Base-by-base conservation (phyloP, 257 asterid species). In the Scutellaria galericulata region DNA sequence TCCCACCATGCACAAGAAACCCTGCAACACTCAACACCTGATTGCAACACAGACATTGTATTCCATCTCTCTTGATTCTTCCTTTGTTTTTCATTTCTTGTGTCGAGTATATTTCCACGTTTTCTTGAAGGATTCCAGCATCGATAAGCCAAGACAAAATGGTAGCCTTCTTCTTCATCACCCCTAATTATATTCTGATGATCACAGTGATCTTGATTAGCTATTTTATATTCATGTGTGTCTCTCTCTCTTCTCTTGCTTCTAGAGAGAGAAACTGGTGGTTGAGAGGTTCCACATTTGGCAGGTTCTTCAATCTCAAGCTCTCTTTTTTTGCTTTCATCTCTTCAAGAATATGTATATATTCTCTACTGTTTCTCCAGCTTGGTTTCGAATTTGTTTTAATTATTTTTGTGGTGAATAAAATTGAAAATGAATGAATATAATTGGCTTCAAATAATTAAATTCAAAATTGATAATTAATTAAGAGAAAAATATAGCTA, bases 91-190 rank as follows among this genome's bases (percentile, higher is more conserved):
- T 64, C 27, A 18, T 27, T 48, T 8, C 64, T 27, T 76, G 74
- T 12, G 10, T 44, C 20, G 15, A 62, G 35, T 70, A 66, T 22
- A 82, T 78, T 22, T 64, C 20, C 40, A 54, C 75, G 47, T 77
- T 59, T 78, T 85, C 85, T 78, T 78, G 48, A 65, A 83, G 3
- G 22, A 62, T 50, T 10, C 71, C 66, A 3, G 62, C 62, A 41
- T 87, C 85, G 27, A 88, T 72, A 10, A 86, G 77, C 94, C 93
- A 88, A 8, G 89, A 78, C 22, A 78, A 50, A 31, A 87, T 70
- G 35, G 84, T 87, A 44, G 82, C 77, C 71, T 48, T 75, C 68
- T 14, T 80, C 24, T 50, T 54, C 13, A 31, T 31, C 37, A 31
- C 37, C 4, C 37, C 37, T 4, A 2, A 44, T 44, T 7, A 24